Conservation (phyloP, 495 filamentous ascomycete genomes). For the Penicillium longicatenatum region DNA sequence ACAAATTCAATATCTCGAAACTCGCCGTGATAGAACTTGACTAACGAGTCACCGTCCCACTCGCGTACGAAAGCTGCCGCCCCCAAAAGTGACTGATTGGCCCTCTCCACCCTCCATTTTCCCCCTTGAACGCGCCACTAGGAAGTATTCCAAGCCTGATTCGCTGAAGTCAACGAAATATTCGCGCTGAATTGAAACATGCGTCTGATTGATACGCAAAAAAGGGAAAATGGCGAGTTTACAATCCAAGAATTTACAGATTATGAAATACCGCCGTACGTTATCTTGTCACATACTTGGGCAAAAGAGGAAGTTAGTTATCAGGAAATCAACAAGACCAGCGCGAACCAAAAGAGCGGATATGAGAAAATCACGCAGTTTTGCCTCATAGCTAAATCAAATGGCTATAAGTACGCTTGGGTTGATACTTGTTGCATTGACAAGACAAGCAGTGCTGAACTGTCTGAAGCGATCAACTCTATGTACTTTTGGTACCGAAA, state of each 20-base stretch:
- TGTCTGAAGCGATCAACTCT: neutral
- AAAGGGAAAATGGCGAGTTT: no score
- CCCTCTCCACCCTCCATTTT: no score
- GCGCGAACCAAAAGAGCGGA: neutral
- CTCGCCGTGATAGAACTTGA: no score
- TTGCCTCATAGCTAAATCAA: neutral
- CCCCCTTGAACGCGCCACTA: no score
- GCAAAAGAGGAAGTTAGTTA: neutral
- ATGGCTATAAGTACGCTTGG: slow-evolving; percentile 40
- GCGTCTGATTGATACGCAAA: no score
- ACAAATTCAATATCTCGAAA: no score
- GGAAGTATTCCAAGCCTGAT: no score
- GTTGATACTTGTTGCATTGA: slow-evolving; percentile 1
- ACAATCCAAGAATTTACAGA: neutral
- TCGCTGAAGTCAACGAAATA: no score
- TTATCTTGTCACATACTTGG: neutral
- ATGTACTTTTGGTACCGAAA: neutral
- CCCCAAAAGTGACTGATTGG: no score
- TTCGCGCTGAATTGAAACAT: no score
- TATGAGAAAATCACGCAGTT: neutral
- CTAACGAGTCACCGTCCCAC: no score
- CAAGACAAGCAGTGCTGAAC: neutral
- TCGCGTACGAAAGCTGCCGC: no score
- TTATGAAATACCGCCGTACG: neutral
- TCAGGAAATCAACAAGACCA: neutral